These are phyloP conservation scores for Ascochyta lentis DNA, from an alignment of 2,329 filamentous ascomycete genomes.

Conservation along the genomic window DNA sequence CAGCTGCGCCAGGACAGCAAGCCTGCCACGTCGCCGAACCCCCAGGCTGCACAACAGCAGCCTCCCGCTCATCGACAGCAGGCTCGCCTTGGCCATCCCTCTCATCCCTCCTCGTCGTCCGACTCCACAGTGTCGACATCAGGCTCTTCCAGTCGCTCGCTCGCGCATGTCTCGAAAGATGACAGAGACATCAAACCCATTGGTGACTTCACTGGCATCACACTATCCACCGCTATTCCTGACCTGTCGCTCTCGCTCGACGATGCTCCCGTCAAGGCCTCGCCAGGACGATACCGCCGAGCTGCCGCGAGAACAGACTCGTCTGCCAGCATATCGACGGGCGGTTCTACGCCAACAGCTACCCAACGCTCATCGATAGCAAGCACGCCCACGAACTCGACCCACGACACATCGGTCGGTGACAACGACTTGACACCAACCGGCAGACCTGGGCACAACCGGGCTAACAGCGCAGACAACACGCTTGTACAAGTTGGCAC, in stretches of 20 bases:
- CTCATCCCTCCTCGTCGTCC: conserved; percentile 51
- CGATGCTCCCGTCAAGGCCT: conserved; percentile 68
- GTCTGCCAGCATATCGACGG: conserved; percentile 43
- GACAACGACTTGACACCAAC: conserved; percentile 27
- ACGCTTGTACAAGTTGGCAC: conserved; percentile 64
- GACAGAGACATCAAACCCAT: conserved; percentile 53
- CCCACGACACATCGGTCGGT: conserved; percentile 65
- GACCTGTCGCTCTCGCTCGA: conserved; percentile 63
- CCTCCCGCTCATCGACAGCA: conserved; percentile 29
- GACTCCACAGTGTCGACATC: conserved; percentile 56
- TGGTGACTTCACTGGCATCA: conserved; percentile 53
- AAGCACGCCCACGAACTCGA: conserved; percentile 58
- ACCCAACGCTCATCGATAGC: conserved; percentile 42
- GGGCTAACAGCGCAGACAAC: conserved; percentile 72
- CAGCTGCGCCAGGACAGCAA: conserved; percentile 64
- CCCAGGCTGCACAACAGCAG: conserved; percentile 49
- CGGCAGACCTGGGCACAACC: conserved; percentile 58
- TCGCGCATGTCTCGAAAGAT: conserved; percentile 56
- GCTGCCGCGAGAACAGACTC: conserved; percentile 63
- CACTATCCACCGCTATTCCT: conserved; percentile 59
- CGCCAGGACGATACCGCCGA: conserved; percentile 85
- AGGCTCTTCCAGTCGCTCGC: conserved; percentile 58
- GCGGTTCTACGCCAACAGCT: conserved; percentile 35
- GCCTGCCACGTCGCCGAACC: conserved; percentile 60
- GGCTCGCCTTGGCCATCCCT: conserved; percentile 44